These are phyloP conservation scores for Malassezia sp. DNA, from an alignment of 1,284 basidiomycete genomes.

Conservation along the genomic window DNA sequence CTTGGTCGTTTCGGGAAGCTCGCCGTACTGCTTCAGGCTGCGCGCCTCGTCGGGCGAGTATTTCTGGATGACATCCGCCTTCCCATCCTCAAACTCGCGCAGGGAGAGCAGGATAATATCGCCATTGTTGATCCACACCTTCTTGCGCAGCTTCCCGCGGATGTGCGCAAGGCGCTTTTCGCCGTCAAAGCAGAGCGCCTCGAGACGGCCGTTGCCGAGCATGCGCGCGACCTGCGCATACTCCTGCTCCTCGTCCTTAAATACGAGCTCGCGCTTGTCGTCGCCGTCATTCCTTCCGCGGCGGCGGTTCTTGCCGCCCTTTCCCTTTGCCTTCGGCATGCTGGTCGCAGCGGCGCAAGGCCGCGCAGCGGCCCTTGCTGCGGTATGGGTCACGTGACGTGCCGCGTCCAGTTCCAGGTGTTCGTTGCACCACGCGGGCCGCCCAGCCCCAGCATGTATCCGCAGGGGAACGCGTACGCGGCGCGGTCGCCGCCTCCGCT, in stretches of 20 bases:
- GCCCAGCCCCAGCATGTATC: conserved; percentile 17
- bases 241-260: conserved; percentile 98
- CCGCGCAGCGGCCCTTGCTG: background rate
- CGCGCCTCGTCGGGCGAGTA: conserved; percentile 86
- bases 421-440: background rate
- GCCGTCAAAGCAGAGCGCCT: conserved; percentile 95
- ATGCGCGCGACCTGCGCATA: conserved; percentile 98
- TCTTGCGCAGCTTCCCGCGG: conserved; percentile 97
- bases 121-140: conserved; percentile 99
- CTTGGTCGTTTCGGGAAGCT: conserved; percentile 92
- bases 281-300: conserved; percentile 99
- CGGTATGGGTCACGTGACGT: background rate
- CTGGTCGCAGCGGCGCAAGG: background rate
- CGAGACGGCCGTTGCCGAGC: conserved; percentile 93
- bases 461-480: conserved; percentile 17
- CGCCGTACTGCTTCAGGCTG: conserved; percentile 91
- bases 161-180: conserved; percentile 97
- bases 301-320: conserved; percentile 99
- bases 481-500: conserved; percentile 36
- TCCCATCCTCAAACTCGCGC: conserved; percentile 97
- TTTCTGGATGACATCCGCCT: conserved; percentile 98
- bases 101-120: conserved; percentile 93
- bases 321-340: conserved; percentile 44
- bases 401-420: background rate
- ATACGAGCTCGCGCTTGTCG: conserved; percentile 96